Percentiles rank a stretch among this genome's conserved stretches.
Conservation (phyloP, 1,139 yeast genomes). For the Debaryomyces sp. region DNA sequence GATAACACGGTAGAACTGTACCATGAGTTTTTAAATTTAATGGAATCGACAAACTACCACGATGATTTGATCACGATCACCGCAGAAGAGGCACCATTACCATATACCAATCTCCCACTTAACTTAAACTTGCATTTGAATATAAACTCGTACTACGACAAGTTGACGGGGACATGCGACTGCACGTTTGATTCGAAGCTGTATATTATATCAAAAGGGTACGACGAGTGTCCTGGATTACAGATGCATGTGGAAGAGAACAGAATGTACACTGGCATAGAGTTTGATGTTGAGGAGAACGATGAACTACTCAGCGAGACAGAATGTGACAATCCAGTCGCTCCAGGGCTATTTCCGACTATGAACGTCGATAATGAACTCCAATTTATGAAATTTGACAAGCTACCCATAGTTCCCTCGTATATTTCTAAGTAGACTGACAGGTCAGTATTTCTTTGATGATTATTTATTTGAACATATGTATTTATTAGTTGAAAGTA, state of each 20-base stretch:
- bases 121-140: slow-evolving; percentile 15
- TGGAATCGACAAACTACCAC: slow-evolving; percentile 28
- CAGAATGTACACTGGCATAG: background rate
- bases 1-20: slow-evolving; percentile 29
- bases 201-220: background rate
- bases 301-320: background rate
- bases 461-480: background rate
- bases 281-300: background rate
- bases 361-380: slow-evolving; percentile 31
- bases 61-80: slow-evolving; percentile 19
- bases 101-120: slow-evolving; percentile 3
- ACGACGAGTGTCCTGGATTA: background rate
- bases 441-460: slow-evolving; percentile 7
- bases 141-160: slow-evolving; percentile 14
- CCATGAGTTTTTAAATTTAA: slow-evolving; percentile 33
- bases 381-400: slow-evolving; percentile 28
- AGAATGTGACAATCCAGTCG: slow-evolving; percentile 21
- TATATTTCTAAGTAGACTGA: slow-evolving; percentile 15
- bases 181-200: background rate
- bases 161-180: slow-evolving; percentile 6
- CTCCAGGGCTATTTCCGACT: slow-evolving; percentile 42
- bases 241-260: background rate
- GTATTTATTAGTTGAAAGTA: background rate
- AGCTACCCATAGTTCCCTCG: slow-evolving; percentile 36
- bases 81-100: slow-evolving; percentile 4